Percentiles rank a stretch among this genome's conserved stretches.
Evolutionary conservation across 768 basidiomycete species (phyloP).

Genomic region (Glaciozyma martinii): DNA sequence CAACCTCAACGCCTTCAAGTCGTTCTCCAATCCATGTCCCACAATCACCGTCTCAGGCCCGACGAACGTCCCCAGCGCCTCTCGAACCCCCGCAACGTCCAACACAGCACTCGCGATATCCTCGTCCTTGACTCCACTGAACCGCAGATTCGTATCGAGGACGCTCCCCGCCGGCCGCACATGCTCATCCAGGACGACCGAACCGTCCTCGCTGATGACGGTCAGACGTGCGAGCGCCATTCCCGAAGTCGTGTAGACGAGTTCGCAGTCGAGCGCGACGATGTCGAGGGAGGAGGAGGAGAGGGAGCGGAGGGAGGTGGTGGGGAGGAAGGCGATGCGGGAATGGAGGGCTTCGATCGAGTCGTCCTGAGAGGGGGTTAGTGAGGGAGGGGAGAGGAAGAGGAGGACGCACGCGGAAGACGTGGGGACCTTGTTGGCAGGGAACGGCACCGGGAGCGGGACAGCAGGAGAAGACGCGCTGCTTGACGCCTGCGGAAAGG

Average conservation of each 20-base stretch:
- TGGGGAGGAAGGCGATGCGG: constrained; percentile 62
- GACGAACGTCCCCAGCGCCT: constrained; percentile 61
- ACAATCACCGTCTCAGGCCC: constrained; percentile 65
- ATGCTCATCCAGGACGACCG: constrained; percentile 64
- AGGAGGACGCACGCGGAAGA: constrained; percentile 52
- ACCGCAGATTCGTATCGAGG: constrained; percentile 83
- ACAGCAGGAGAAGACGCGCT: constrained; percentile 70
- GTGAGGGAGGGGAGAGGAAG: not conserved
- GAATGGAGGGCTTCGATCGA: constrained; percentile 57
- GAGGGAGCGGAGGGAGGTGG: constrained; percentile 31
- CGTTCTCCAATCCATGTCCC: constrained; percentile 76
- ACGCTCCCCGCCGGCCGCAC: constrained; percentile 42
- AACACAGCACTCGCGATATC: constrained; percentile 49
- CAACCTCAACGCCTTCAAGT: constrained; percentile 79
- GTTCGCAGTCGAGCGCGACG: constrained; percentile 89
- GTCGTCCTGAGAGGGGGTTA: constrained; percentile 45
- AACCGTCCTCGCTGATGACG: constrained; percentile 56
- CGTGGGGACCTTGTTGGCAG: constrained; percentile 72
- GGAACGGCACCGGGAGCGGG: constrained; percentile 51
- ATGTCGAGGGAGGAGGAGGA: constrained; percentile 55
- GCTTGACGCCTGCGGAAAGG: constrained; percentile 38
- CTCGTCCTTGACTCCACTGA: constrained; percentile 35
- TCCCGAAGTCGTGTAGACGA: constrained; percentile 90
- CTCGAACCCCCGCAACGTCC: constrained; percentile 58
- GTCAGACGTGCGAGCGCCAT: constrained; percentile 85